Evolutionary conservation across 1,139 yeast genomes (phyloP), one percentile per base, ranked within the genome.

Genomic region (Meyerozyma guilliermondii): DNA sequence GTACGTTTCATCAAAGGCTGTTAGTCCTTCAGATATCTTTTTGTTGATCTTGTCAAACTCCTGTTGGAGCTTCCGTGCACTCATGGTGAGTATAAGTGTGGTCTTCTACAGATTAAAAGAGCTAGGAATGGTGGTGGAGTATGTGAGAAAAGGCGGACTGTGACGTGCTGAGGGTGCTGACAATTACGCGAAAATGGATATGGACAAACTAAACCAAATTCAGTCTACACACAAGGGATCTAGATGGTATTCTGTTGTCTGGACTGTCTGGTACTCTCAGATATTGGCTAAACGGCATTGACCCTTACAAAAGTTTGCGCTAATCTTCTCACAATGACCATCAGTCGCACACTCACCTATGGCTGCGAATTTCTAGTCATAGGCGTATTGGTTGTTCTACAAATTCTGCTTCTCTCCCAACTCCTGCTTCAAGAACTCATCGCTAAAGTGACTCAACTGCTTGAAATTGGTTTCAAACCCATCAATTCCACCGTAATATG

Each of bases 21-120:
- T 80, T 39, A 92, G 77, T n/a, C 98, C 98, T 70, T 92, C 98
- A 46, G 83, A 78, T 45, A 92, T 95, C 65, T 94, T 89, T 65
- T 92, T 92, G 73, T 91, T 84, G 60, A 91, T 89, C 60, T 92
- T 88, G 67, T 94, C 99, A 64, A 92, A 88, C 72, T 94, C 99
- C 65, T 72, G 78, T 57, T 72, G 78, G 53, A 72, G 71, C 50
- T 72, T 72, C 44, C 78, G 58, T 26, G 75, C 65, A 56, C 75
- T 68, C 78, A 72, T 72, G 35, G 14, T 29, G n/a, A 6, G 14
- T 29, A 13, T 9, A 8, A 16, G 20, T 5, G 16, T n/a, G 33
- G 14, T 27, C n/a, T 27, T 7, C 13, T 26, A 26, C 28, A n/a
- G 28, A 23, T 23, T 7, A 7, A 23, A 9, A 23, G 9, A 23